Conservation (phyloP, 192 early-diverging fungal species). For the Podila epigama region DNA sequence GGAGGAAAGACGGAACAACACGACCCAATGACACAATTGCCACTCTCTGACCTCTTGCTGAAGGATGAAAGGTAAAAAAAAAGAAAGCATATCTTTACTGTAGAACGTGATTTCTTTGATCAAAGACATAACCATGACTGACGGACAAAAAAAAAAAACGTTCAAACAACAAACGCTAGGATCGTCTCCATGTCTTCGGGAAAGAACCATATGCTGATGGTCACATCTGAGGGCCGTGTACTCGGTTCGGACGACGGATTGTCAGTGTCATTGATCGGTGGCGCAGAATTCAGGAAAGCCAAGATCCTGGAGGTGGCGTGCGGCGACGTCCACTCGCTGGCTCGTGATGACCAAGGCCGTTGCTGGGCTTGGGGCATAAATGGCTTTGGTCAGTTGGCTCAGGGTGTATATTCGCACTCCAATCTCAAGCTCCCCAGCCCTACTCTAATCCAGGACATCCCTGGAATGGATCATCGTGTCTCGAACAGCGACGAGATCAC, state of each 20-base stretch:
- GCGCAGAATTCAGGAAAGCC: conserved; percentile 16
- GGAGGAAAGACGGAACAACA: conserved; percentile 11
- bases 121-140: conserved; percentile 15
- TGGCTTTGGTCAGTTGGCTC: conserved; percentile 50
- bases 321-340: conserved; percentile 51
- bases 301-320: conserved; percentile 45
- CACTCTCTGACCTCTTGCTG: conserved; percentile 15
- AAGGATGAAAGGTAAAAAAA: conserved; percentile 20
- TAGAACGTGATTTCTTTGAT: conserved; percentile 18
- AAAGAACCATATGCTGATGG: conserved; percentile 48
- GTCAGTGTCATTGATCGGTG: conserved; percentile 28
- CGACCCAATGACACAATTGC: conserved; percentile 36
- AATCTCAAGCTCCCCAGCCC: conserved; percentile 34
- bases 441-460: conserved; percentile 35
- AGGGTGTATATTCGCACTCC: conserved; percentile 44
- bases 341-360: conserved; percentile 37
- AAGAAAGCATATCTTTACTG: background rate
- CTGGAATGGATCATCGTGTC: conserved; percentile 14
- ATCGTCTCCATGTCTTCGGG: conserved; percentile 46
- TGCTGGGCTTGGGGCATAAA: conserved; percentile 49
- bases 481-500: background rate
- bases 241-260: conserved; percentile 43
- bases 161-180: background rate
- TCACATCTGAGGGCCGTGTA: conserved; percentile 51
- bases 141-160: background rate